A percentile compares a stretch with the other conserved stretches of the same genome.
Conservation (phyloP, 352 stramenopile species). For the Phytophthora lateralis region DNA sequence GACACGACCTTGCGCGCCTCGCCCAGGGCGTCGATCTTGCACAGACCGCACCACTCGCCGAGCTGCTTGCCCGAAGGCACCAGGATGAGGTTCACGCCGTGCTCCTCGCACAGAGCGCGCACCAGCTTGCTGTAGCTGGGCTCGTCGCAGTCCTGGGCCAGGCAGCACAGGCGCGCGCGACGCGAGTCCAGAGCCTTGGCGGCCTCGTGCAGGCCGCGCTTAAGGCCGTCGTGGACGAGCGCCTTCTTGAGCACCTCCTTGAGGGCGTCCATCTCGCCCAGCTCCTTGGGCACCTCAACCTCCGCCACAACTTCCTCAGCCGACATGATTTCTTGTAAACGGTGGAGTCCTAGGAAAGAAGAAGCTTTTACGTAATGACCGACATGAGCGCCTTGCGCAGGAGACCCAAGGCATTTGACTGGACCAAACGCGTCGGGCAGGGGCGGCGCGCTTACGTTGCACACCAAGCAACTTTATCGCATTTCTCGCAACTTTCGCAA, state of each 20-base stretch:
- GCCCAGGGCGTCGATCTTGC: conserved; percentile 98
- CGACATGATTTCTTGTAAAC: conserved; percentile 78
- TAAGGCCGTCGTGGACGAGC: conserved; percentile 98
- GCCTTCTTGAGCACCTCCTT: conserved; percentile 99
- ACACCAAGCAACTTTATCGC: too few species aligned
- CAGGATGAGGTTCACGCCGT: conserved; percentile 94
- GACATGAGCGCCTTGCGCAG: not conserved
- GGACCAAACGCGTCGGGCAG: conserved; percentile 36
- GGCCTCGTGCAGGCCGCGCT: conserved; percentile 98
- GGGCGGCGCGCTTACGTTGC: too few species aligned
- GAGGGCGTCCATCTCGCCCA: conserved; percentile 97
- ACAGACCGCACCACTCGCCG: conserved; percentile 99
- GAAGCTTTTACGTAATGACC: conserved; percentile 51
- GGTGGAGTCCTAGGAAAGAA: conserved; percentile 47
- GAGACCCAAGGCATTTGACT: conserved; percentile 46
- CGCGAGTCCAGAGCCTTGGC: conserved; percentile 98
- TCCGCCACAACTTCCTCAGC: conserved; percentile 93
- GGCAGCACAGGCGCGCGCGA: conserved; percentile 97
- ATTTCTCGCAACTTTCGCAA: too few species aligned
- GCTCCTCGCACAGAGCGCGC: conserved; percentile 94
- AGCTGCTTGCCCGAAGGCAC: conserved; percentile 96
- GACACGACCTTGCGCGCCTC: conserved; percentile 99
- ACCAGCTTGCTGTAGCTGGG: conserved; percentile 99
- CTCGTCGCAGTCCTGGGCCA: conserved; percentile 99
- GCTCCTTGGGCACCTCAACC: conserved; percentile 91